Percentiles rank a stretch among this genome's conserved stretches.
Evolutionary conservation across 2,329 filamentous ascomycete genomes (phyloP).

Genomic region (Diplodia sapinea): DNA sequence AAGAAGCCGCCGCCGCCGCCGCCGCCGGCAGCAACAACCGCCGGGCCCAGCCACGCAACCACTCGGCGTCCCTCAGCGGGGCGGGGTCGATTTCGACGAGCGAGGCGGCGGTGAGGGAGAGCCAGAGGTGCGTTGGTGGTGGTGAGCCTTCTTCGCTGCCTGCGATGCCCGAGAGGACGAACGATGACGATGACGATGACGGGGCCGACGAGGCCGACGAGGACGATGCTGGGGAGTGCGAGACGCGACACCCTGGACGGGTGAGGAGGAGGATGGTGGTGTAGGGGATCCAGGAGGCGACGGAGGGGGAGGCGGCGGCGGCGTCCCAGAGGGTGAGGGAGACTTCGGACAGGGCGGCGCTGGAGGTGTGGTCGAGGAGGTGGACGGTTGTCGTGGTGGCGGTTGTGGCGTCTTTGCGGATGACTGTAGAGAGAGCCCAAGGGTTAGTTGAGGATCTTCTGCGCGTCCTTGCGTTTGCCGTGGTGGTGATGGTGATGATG

Average conservation of each 20-base stretch:
- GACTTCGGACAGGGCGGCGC: slow-evolving; percentile 52
- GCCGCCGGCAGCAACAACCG: slow-evolving; percentile 43
- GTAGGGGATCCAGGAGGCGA: slow-evolving; percentile 54
- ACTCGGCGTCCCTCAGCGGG: slow-evolving; percentile 57
- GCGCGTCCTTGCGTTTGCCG: too few species aligned
- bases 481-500: too few species aligned
- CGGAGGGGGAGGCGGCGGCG: slow-evolving; percentile 54
- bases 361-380: slow-evolving; percentile 61
- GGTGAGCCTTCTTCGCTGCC: neutral
- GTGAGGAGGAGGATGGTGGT: slow-evolving; percentile 59
- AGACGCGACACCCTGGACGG: slow-evolving; percentile 48
- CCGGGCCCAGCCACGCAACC: slow-evolving; percentile 59
- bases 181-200: neutral
- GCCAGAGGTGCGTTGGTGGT: slow-evolving; percentile 32
- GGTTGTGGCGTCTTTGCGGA: slow-evolving; percentile 54
- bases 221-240: neutral
- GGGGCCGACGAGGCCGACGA: too few species aligned
- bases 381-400: slow-evolving; percentile 57
- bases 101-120: slow-evolving; percentile 52
- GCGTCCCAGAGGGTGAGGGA: slow-evolving; percentile 62
- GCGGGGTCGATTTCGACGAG: slow-evolving; percentile 62
- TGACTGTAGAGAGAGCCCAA: slow-evolving; percentile 42
- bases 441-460: neutral
- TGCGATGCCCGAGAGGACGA: too few species aligned
- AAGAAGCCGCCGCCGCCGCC: too few species aligned